Conservation (phyloP, 164 flowering plant species). For the Vitis riparia region DNA sequence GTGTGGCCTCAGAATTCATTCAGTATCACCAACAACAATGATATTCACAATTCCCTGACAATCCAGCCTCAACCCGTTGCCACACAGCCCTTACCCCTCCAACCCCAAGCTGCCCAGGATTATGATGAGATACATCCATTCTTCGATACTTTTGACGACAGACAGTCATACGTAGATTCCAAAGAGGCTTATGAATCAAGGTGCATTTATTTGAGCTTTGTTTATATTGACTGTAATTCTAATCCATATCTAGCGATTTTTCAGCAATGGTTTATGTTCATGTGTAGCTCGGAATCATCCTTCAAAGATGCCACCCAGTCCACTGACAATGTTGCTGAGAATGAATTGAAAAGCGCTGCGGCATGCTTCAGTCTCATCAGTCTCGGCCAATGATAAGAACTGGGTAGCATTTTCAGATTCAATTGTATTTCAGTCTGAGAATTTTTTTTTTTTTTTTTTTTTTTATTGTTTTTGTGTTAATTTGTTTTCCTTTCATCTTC, state of each 20-base stretch:
- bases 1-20: conserved; percentile 37
- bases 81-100: conserved; percentile 26
- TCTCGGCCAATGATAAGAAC: conserved; percentile 28
- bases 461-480: not conserved
- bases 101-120: conserved; percentile 38
- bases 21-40: conserved; percentile 12
- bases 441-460: not conserved
- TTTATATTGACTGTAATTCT: too few species aligned
- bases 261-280: not conserved
- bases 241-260: not conserved
- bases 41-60: conserved; percentile 13
- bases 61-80: conserved; percentile 35
- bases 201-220: conserved; percentile 16
- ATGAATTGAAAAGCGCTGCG: conserved; percentile 65
- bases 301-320: conserved; percentile 49
- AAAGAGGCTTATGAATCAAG: conserved; percentile 65
- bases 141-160: conserved; percentile 62
- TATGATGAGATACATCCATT: conserved; percentile 61
- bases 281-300: conserved; percentile 59
- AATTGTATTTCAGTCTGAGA: conserved; percentile 10
- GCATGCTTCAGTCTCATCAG: conserved; percentile 73
- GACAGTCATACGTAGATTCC: conserved; percentile 62
- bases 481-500: not conserved
- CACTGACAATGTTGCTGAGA: conserved; percentile 49
- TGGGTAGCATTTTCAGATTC: not conserved